These are phyloP conservation scores for Tricholomella constricta DNA, from an alignment of 768 basidiomycete species.

Conservation along the genomic window DNA sequence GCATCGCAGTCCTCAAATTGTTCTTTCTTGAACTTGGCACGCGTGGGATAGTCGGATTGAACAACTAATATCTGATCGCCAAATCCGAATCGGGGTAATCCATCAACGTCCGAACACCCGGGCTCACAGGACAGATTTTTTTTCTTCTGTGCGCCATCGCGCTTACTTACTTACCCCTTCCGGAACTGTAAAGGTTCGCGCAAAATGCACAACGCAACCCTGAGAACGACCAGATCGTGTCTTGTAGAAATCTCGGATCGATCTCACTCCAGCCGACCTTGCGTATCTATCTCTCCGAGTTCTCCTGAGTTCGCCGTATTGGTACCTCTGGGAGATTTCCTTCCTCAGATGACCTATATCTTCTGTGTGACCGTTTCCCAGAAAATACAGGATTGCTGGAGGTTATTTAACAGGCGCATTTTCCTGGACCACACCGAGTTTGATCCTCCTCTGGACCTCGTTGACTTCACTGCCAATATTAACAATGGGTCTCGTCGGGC, in stretches of 20 bases:
- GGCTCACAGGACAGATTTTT: constrained; percentile 6
- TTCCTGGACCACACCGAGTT: not conserved
- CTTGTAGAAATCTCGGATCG: not conserved
- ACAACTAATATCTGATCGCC: not conserved
- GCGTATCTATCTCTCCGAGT: not conserved
- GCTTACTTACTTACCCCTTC: constrained; percentile 2
- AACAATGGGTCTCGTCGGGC: constrained; percentile 28
- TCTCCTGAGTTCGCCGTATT: not conserved
- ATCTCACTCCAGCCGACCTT: too few relatives aligned
- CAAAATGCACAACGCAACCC: not conserved
- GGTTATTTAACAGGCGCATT: not conserved
- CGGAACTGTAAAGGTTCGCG: not conserved
- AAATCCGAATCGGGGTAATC: not conserved
- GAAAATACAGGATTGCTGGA: not conserved
- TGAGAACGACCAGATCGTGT: not conserved
- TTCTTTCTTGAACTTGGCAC: too few relatives aligned
- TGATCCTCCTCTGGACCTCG: not conserved
- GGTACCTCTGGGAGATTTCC: not conserved
- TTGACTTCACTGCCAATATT: not conserved
- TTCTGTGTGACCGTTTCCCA: not conserved
- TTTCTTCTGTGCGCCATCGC: constrained; percentile 4
- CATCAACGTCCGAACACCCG: too few relatives aligned
- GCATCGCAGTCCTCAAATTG: too few relatives aligned
- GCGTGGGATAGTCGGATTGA: too few relatives aligned
- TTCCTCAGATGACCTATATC: too few relatives aligned